Percentiles rank a stretch among this genome's conserved stretches.
Conservation (phyloP, 495 filamentous ascomycete species). For the Penicillium pulvis region DNA sequence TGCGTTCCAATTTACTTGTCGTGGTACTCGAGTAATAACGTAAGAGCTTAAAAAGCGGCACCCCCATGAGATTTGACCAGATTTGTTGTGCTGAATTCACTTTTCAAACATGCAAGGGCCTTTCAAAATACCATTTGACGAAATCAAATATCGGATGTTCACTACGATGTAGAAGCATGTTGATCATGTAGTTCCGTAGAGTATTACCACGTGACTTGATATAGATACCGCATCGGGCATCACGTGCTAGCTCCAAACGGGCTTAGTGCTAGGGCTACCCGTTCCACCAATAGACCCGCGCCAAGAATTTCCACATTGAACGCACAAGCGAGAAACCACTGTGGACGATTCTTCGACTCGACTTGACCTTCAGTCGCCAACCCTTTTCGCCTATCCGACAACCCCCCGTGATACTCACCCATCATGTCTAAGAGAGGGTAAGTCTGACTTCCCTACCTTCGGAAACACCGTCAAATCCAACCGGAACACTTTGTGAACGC, state of each 20-base stretch:
- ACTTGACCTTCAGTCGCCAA: slow-evolving; percentile 42
- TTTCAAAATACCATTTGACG: too few relatives aligned
- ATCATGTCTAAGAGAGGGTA: slow-evolving; percentile 62
- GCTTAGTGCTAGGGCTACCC: slow-evolving; percentile 45
- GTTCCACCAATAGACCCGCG: slow-evolving; percentile 30
- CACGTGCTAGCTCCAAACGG: slow-evolving; percentile 17
- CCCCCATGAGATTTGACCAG: too few relatives aligned
- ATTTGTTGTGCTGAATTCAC: too few relatives aligned
- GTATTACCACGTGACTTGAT: not conserved
- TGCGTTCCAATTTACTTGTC: too few relatives aligned
- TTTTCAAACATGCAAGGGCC: too few relatives aligned
- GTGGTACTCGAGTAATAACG: too few relatives aligned
- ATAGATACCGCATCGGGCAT: not conserved
- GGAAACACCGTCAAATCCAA: slow-evolving; percentile 15
- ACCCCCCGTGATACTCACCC: slow-evolving; percentile 48
- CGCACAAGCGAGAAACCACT: slow-evolving; percentile 53
- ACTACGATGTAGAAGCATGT: too few relatives aligned
- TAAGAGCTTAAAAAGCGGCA: too few relatives aligned
- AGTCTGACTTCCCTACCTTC: slow-evolving; percentile 29
- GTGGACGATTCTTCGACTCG: slow-evolving; percentile 30
- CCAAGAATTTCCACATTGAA: slow-evolving; percentile 49
- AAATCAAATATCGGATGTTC: too few relatives aligned
- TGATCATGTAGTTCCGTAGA: not conserved
- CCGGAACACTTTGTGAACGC: slow-evolving; percentile 5
- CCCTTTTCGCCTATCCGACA: slow-evolving; percentile 45